Base-by-base conservation (phyloP, 2,329 filamentous ascomycete species). In the Pseudocercospora cruenta region DNA sequence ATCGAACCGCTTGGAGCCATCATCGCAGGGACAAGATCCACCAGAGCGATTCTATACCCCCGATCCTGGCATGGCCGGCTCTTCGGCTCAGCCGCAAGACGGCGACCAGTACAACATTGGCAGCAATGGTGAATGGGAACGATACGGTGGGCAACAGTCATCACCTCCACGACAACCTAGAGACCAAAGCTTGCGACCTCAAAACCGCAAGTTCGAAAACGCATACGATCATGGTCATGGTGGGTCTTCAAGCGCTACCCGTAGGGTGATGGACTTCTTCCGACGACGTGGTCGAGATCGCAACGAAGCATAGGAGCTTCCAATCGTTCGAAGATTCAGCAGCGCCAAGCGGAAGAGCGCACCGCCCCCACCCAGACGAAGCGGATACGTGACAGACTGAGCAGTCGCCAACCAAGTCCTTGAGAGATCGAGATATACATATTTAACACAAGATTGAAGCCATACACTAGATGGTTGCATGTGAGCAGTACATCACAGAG, bases 181-280 rank as follows among this genome's bases (percentile, higher is more conserved):
- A 67, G 76, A 77, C 65, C 76, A 76, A 58, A 79, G 78, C 60
- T 71, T 78, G 21, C 67, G 95, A 74, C 97, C 96, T 82, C 90
- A 89, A 78, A 93, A 94, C 80, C 88, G 93, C 64, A 89, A 88
- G 70, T 97, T 99, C 73, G 90, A 87, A 1, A 93, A 97, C 74
- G 93, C 91, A 1, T 97, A 96, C 77, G 93, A 97, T 67, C 90
- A 92, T 71, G 83, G 82, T 54, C 84, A 93, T 74, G 89, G 89
- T 33, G 94, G 94, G 53, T 96, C 91, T 78, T 94, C 90, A 70
- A 92, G 92, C 64, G 91, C 93, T 2, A 93, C 94, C 14, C 90
- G 94, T 78, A 89, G 93, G 76, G 95, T 99, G 45, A 98, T 99
- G 94, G 94, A 99, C 81, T 97, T 98, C 80, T 99, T 99, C 84